Percentiles rank a stretch among this genome's conserved stretches.
phyloP scores from a whole-genome alignment of 768 basidiomycete species.

The Russula abietina region DNA sequence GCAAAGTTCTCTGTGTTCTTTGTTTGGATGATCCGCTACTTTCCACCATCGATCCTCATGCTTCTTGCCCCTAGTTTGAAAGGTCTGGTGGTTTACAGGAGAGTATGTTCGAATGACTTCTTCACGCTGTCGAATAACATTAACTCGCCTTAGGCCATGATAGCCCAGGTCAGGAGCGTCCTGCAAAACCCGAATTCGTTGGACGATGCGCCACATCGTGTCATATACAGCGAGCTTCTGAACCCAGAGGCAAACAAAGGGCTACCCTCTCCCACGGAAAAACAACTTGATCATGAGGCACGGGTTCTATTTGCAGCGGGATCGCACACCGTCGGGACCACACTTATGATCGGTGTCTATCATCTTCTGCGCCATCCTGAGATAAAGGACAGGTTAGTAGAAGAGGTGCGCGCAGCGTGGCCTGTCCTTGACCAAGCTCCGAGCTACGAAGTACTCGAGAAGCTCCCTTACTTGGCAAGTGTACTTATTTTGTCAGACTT shows the following conservation, averaged over 20 bases:
- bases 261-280: background rate
- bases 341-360: constrained; percentile 12
- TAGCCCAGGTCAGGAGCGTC: constrained; percentile 2
- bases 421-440: constrained; percentile 8
- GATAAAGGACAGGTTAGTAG: constrained; percentile 1
- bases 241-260: constrained; percentile 16
- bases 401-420: constrained; percentile 8
- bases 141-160: background rate
- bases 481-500: background rate
- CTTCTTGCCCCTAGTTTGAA: background rate
- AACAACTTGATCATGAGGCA: constrained; percentile 13
- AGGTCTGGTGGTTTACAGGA: background rate
- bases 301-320: constrained; percentile 15
- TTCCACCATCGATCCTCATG: constrained; percentile 1
- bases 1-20: constrained; percentile 8
- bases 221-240: constrained; percentile 12
- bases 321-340: constrained; percentile 15
- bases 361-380: constrained; percentile 9
- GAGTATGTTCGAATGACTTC: background rate
- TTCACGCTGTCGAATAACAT: background rate
- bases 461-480: constrained; percentile 18
- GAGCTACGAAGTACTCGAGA: constrained; percentile 15
- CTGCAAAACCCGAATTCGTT: background rate
- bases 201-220: constrained; percentile 17
- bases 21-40: constrained; percentile 5